Conservation (phyloP, 768 basidiomycete genomes). For the Lentinula sp. region DNA sequence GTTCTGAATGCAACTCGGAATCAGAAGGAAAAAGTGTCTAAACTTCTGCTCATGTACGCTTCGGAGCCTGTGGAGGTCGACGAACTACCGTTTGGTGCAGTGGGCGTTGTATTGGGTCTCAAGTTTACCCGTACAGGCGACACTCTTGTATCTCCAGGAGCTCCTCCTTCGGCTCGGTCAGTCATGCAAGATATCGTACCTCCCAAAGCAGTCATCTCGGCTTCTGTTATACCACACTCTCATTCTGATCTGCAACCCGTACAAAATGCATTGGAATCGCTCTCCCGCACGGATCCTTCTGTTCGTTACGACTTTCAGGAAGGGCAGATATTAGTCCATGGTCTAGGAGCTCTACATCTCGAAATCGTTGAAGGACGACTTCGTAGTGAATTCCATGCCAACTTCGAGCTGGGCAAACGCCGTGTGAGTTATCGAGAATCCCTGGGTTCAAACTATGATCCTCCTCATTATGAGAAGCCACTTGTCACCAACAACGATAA, state of each 20-base stretch:
- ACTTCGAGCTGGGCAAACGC: slow-evolving; percentile 71
- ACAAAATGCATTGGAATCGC: slow-evolving; percentile 63
- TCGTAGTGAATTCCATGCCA: slow-evolving; percentile 71
- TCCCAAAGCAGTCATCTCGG: slow-evolving; percentile 82
- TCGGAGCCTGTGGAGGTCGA: slow-evolving; percentile 74
- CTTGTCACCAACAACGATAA: slow-evolving; percentile 45
- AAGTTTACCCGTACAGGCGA: slow-evolving; percentile 85
- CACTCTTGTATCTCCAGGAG: slow-evolving; percentile 59
- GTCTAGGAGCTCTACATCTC: slow-evolving; percentile 81
- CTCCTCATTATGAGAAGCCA: slow-evolving; percentile 10
- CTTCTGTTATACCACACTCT: slow-evolving; percentile 74
- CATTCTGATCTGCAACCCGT: slow-evolving; percentile 75
- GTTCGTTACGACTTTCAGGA: slow-evolving; percentile 75
- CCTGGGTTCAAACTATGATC: slow-evolving; percentile 22
- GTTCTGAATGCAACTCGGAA: slow-evolving; percentile 64
- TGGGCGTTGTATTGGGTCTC: slow-evolving; percentile 80
- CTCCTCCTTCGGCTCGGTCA: slow-evolving; percentile 28
- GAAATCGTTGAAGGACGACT: slow-evolving; percentile 84
- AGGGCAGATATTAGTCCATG: slow-evolving; percentile 79
- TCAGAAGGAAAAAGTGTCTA: slow-evolving; percentile 67
- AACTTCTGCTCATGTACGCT: slow-evolving; percentile 75
- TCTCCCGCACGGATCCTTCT: slow-evolving; percentile 87
- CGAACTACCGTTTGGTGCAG: slow-evolving; percentile 71
- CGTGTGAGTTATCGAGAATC: slow-evolving; percentile 80
- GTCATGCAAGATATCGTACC: slow-evolving; percentile 61